Evolutionary conservation across 305 asterid species (phyloP), one percentile per base, ranked within the genome.

Genomic region (Solanum chacoense): DNA sequence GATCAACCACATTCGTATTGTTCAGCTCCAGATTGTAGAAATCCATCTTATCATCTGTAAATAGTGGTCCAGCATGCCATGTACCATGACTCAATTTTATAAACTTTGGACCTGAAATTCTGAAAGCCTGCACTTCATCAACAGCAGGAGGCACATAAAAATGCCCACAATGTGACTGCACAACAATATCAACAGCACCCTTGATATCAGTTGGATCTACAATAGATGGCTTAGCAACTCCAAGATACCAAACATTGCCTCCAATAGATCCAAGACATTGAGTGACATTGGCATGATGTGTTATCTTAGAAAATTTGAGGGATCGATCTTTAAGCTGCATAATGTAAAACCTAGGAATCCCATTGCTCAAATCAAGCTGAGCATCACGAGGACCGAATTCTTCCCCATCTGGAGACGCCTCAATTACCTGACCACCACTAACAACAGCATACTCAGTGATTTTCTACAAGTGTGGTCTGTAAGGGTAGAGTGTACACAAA

Each of bases 51-150:
- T 92, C 89, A 12, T 87, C 92, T 36, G 79, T 90, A 88, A 96
- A 96, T 93, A 97, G 88, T 2, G 99, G 98, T 31, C 98, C 99
- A 3, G 98, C 99, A 89, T 97, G 98, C 99, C 98, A 97, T 18
- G 98, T 95, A 63, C 98, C 98, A 14, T 76, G 90, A 67, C 94
- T 90, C 79, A 96, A 94, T 92, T 95, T 96, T 93, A 95, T 63
- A 86, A 95, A 95, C 94, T 93, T 96, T 84, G 98, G 90, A n/a
- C 99, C 99, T 35, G 96, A 93, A 75, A 97, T 89, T 91, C 92
- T 93, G 81, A 96, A 97, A 89, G 93, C 96, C 8, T 89, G 93
- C 36, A 95, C 96, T 31, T 91, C 94, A 37, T 94, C 96, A 84
- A 93, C 93, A 16, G 93, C 88, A 13, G 96, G 98, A 88, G 97